Percentiles rank a stretch among this genome's conserved stretches.
phyloP scores from a whole-genome alignment of 1,139 yeast genomes.

The Trichomonascaceae sp. region DNA sequence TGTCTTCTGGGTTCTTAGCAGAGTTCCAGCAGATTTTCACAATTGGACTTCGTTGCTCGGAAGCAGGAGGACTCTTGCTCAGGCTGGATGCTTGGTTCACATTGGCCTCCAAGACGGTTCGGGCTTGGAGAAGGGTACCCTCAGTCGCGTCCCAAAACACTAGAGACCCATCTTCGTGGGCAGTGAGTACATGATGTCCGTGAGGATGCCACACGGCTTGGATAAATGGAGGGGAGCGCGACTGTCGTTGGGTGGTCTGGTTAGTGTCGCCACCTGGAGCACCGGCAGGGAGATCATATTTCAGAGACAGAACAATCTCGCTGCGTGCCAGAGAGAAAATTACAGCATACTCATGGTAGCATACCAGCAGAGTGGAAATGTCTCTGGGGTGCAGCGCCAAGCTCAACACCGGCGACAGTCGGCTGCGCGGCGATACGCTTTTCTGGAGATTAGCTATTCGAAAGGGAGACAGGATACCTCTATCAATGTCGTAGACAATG shows the following conservation, averaged over 20 bases:
- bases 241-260: slow-evolving; percentile 15
- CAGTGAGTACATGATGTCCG: slow-evolving; percentile 70
- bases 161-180: slow-evolving; percentile 68
- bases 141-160: slow-evolving; percentile 87
- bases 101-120: slow-evolving; percentile 54
- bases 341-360: slow-evolving; percentile 59
- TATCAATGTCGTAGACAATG: slow-evolving; percentile 71
- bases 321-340: slow-evolving; percentile 54
- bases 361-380: slow-evolving; percentile 59
- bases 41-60: slow-evolving; percentile 25
- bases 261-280: slow-evolving; percentile 53
- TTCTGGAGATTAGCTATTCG: slow-evolving; percentile 63
- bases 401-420: slow-evolving; percentile 46
- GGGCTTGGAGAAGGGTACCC: slow-evolving; percentile 60
- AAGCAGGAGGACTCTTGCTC: slow-evolving; percentile 6
- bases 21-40: slow-evolving; percentile 55
- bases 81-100: slow-evolving; percentile 30
- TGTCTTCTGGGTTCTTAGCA: slow-evolving; percentile 66
- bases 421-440: slow-evolving; percentile 18
- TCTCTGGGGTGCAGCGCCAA: slow-evolving; percentile 85
- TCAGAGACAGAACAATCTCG: slow-evolving; percentile 40
- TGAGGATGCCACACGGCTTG: slow-evolving; percentile 84
- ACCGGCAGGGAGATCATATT: slow-evolving; percentile 46
- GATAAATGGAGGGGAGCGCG: slow-evolving; percentile 37
- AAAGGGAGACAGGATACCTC: slow-evolving; percentile 53